Conservation (phyloP, 805 yeast genomes). For the Ogataea zsoltii region DNA sequence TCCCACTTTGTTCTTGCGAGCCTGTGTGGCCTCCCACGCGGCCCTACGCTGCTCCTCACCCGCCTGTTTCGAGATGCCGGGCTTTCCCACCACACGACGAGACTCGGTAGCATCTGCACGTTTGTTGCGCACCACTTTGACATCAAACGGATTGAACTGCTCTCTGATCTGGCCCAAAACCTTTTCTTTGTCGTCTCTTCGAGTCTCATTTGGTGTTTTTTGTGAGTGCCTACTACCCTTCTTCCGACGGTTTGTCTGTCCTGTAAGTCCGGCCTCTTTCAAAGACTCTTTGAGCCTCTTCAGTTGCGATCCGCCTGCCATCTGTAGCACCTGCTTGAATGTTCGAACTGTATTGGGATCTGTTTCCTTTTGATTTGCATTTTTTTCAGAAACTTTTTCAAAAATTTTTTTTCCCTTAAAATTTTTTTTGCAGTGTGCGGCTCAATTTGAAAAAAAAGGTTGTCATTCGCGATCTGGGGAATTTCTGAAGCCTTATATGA, state of each 20-base stretch:
- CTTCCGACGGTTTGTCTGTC: constrained; percentile 71
- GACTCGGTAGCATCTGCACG: constrained; percentile 46
- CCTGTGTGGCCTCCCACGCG: constrained; percentile 64
- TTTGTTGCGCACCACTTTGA: constrained; percentile 67
- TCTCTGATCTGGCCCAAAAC: constrained; percentile 65
- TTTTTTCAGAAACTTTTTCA: background rate
- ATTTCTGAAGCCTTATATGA: background rate
- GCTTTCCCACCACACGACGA: constrained; percentile 60
- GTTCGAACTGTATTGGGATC: background rate
- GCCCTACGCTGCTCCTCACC: constrained; percentile 64
- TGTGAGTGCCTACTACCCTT: constrained; percentile 48
- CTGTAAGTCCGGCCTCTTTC: constrained; percentile 79
- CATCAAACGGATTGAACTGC: constrained; percentile 89
- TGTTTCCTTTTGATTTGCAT: background rate
- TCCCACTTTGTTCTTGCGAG: constrained; percentile 71
- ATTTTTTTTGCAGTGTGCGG: constrained; percentile 6
- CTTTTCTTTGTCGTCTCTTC: constrained; percentile 65
- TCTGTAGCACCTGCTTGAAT: background rate
- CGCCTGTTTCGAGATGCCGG: constrained; percentile 65
- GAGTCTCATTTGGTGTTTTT: constrained; percentile 61
- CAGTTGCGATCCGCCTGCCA: constrained; percentile 76
- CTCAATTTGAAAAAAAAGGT: background rate
- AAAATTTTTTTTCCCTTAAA: constrained; percentile 5
- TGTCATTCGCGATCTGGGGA: constrained; percentile 4
- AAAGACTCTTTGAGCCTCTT: constrained; percentile 78